Evolutionary conservation across 1,284 basidiomycete species (phyloP).

Genomic region (Sanguinoderma infundibulare): DNA sequence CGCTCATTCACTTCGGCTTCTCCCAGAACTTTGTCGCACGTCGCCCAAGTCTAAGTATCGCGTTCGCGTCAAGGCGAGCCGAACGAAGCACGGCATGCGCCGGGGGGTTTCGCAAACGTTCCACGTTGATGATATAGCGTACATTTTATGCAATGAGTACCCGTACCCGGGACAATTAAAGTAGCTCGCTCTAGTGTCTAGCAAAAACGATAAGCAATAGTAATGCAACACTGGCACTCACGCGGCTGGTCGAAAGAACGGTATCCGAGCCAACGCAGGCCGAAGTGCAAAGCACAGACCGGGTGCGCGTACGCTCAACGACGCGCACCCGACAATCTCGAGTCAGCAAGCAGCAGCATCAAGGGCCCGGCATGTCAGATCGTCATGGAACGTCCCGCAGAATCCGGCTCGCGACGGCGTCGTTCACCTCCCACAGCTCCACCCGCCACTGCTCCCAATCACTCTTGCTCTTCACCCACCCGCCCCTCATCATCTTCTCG

Average conservation of each 20-base stretch:
- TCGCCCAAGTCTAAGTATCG: neutral
- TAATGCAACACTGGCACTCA: slow-evolving; percentile 16
- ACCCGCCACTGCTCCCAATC: slow-evolving; percentile 26
- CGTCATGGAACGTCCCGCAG: slow-evolving; percentile 23
- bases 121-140: neutral
- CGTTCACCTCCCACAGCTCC: slow-evolving; percentile 26
- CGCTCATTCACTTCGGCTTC: too few relatives aligned
- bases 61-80: neutral
- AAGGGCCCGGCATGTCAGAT: neutral
- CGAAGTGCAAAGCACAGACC: neutral
- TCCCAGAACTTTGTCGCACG: neutral
- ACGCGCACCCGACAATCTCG: neutral
- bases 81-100: neutral
- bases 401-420: slow-evolving; percentile 24
- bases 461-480: slow-evolving; percentile 21
- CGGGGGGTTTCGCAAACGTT: neutral
- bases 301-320: neutral
- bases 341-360: neutral
- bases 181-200: neutral
- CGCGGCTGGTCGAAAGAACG: neutral
- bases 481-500: slow-evolving; percentile 22
- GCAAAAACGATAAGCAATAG: neutral
- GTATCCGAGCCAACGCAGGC: neutral
- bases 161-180: neutral
- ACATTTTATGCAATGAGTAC: slow-evolving; percentile 8